A percentile compares a stretch with the other conserved stretches of the same genome.
Conservation (phyloP, 805 yeast genomes). For the Teunomyces tritomae region DNA sequence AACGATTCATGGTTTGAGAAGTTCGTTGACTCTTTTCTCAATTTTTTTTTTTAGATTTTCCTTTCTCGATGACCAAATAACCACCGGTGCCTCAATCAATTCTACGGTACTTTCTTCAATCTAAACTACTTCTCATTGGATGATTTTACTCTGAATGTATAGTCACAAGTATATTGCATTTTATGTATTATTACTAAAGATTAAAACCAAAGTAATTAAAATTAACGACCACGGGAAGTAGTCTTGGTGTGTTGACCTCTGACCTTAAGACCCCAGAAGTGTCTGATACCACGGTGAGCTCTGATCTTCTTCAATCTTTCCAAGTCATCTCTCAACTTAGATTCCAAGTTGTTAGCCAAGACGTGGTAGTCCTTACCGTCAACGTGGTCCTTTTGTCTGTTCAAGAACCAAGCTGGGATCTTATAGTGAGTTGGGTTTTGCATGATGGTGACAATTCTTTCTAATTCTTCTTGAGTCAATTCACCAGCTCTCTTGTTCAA, state of each 20-base stretch:
- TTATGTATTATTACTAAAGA: slow-evolving; percentile 8
- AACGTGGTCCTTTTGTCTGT: slow-evolving; percentile 97
- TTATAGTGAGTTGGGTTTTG: slow-evolving; percentile 99
- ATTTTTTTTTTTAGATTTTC: too few species aligned
- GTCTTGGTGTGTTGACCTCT: slow-evolving; percentile 99
- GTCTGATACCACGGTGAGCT: slow-evolving; percentile 99
- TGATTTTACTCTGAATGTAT: neutral
- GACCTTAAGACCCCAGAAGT: slow-evolving; percentile 99
- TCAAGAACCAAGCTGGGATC: slow-evolving; percentile 99
- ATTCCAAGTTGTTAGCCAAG: slow-evolving; percentile 98
- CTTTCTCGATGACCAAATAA: too few species aligned
- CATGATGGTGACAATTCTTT: slow-evolving; percentile 99
- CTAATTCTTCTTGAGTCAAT: slow-evolving; percentile 99
- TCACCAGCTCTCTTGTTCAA: slow-evolving; percentile 99
- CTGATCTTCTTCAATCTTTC: slow-evolving; percentile 99
- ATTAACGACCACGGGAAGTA: slow-evolving; percentile 87
- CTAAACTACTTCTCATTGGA: neutral
- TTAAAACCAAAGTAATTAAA: slow-evolving; percentile 12
- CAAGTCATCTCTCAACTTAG: slow-evolving; percentile 99
- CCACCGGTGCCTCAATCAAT: neutral
- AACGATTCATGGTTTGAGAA: too few species aligned
- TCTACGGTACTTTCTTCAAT: neutral
- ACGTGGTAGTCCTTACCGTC: slow-evolving; percentile 99
- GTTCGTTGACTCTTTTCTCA: too few species aligned
- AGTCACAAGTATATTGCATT: slow-evolving; percentile 8